phyloP scores from a whole-genome alignment of 257 asterid genomes.

The Solanum ossicruentum region DNA sequence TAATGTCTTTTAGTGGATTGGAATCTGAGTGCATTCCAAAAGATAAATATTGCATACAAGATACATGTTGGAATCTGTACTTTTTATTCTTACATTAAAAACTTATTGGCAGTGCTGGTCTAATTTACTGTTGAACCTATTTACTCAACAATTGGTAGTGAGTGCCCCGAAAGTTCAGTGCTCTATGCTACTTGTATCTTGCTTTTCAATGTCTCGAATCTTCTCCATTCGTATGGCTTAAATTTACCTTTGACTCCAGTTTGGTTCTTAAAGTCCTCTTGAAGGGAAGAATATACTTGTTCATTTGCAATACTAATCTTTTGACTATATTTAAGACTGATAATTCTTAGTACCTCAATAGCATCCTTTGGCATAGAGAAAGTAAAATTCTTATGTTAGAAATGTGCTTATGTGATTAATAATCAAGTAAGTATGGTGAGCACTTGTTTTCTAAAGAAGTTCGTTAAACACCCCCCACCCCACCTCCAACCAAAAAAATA shows the following conservation, averaged over 20 bases:
- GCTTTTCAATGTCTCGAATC: not conserved
- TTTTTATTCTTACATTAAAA: not conserved
- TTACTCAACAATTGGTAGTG: not conserved
- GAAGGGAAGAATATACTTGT: not conserved
- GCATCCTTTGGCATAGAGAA: not conserved
- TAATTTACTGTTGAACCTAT: not conserved
- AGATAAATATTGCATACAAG: not conserved
- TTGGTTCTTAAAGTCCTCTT: not conserved
- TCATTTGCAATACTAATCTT: not conserved
- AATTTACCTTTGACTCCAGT: not conserved
- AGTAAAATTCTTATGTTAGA: not conserved
- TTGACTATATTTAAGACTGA: not conserved
- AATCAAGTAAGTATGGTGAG: not conserved
- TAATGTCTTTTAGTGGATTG: no score
- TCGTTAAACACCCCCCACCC: not conserved
- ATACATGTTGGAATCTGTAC: not conserved
- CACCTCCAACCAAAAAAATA: fast-evolving
- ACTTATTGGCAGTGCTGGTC: not conserved
- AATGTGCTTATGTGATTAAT: not conserved
- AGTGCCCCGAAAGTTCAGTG: not conserved
- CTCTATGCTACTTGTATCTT: not conserved
- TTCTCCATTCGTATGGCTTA: not conserved
- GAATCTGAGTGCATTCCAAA: not conserved
- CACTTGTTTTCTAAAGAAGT: not conserved
- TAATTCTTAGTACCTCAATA: not conserved